These are phyloP conservation scores for Aspergillus asperescens DNA, from an alignment of 495 filamentous ascomycete species.

Conservation along the genomic window DNA sequence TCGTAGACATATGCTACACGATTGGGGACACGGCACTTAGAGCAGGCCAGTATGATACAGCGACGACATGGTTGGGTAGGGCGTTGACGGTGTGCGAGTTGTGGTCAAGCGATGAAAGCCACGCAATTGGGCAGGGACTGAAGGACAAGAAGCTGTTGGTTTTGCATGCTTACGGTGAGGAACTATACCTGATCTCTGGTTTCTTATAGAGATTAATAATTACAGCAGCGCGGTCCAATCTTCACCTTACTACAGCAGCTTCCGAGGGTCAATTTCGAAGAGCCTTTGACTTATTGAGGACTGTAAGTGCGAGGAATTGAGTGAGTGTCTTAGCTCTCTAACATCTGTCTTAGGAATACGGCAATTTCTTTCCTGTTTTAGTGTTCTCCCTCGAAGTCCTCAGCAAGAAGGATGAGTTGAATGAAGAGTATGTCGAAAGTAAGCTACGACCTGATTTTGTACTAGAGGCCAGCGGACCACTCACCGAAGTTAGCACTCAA, in stretches of 20 bases:
- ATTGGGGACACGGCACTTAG: conserved; percentile 59
- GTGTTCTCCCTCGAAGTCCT: conserved; percentile 67
- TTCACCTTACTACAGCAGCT: conserved; percentile 6
- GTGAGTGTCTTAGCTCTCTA: not conserved
- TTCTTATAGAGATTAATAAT: conserved; percentile 5
- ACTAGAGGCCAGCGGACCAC: not conserved
- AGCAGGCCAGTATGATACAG: conserved; percentile 47
- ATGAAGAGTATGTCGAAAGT: conserved; percentile 45
- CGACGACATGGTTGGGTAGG: conserved; percentile 70
- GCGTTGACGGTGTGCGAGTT: conserved; percentile 54
- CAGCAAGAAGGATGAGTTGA: conserved; percentile 26
- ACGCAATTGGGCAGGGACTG: conserved; percentile 40
- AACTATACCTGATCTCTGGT: not conserved
- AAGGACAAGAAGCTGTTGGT: conserved; percentile 60
- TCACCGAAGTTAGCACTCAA: conserved; percentile 3
- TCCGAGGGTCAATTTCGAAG: conserved; percentile 3
- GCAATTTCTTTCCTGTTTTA: conserved; percentile 57
- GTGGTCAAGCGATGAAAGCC: conserved; percentile 49
- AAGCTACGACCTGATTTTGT: conserved; percentile 29
- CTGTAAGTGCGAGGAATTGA: conserved; percentile 17
- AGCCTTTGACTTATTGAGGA: conserved; percentile 15
- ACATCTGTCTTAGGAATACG: conserved; percentile 41
- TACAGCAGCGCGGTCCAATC: conserved; percentile 21
- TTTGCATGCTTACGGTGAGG: conserved; percentile 43
- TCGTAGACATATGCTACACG: conserved; percentile 67